phyloP scores from a whole-genome alignment of 2,329 filamentous ascomycete genomes.

The Colletotrichum agaves region DNA sequence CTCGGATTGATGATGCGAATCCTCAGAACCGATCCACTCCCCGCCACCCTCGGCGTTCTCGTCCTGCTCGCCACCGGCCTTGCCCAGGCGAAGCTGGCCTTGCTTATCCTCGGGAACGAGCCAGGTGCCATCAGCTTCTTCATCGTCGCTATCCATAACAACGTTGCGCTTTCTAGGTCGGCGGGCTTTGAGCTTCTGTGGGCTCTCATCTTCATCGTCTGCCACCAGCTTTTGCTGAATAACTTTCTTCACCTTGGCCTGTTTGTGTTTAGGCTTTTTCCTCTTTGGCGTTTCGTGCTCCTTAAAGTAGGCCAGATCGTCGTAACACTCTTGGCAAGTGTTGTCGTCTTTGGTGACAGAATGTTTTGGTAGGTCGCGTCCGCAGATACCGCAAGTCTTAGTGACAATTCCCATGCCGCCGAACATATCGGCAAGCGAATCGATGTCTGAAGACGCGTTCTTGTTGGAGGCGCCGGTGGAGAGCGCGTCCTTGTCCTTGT shows the following conservation, averaged over 20 bases:
- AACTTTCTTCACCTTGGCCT: conserved; percentile 42
- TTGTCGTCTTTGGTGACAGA: conserved; percentile 54
- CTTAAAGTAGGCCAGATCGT: conserved; percentile 75
- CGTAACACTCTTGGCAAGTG: conserved; percentile 78
- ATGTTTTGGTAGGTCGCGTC: conserved; percentile 70
- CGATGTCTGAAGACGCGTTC: conserved; percentile 72
- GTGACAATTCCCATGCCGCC: conserved; percentile 82
- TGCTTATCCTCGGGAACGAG: conserved; percentile 77
- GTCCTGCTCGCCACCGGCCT: conserved; percentile 85
- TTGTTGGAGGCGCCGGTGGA: conserved; percentile 62
- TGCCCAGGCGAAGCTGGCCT: conserved; percentile 70
- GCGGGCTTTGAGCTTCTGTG: conserved; percentile 43
- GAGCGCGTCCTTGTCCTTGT: conserved; percentile 87
- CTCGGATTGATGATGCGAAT: conserved; percentile 69
- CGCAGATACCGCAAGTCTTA: conserved; percentile 87
- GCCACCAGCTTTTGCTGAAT: conserved; percentile 38
- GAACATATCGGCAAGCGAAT: conserved; percentile 87
- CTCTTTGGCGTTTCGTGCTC: conserved; percentile 55
- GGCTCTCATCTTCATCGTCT: conserved; percentile 21
- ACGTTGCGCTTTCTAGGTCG: conserved; percentile 63
- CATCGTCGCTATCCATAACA: conserved; percentile 74
- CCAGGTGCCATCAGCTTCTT: conserved; percentile 81
- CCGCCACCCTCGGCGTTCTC: conserved; percentile 90
- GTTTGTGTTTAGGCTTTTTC: conserved; percentile 53
- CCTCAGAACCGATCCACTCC: conserved; percentile 78